Evolutionary conservation across 2,329 filamentous ascomycete genomes (phyloP).

Genomic region (Rasamsonia emersonii): DNA sequence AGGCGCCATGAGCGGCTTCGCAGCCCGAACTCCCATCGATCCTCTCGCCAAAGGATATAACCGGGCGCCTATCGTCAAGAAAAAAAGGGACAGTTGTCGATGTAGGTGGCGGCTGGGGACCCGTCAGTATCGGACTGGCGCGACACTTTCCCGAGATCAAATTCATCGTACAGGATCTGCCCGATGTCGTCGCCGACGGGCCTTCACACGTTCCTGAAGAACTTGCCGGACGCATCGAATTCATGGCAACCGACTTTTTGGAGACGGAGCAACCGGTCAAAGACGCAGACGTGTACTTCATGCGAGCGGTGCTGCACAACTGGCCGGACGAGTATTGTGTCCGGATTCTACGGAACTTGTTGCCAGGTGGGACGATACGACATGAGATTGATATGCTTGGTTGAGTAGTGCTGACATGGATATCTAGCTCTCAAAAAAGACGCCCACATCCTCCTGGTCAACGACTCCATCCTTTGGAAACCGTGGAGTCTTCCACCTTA

Average conservation of each 20-base stretch:
- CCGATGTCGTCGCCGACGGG: slow-evolving; percentile 20
- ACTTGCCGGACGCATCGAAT: slow-evolving; percentile 9
- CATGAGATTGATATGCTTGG: no score
- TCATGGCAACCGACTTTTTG: slow-evolving; percentile 17
- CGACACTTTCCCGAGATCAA: slow-evolving; percentile 41
- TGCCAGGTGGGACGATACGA: no score
- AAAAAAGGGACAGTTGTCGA: no score
- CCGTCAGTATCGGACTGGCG: slow-evolving; percentile 46
- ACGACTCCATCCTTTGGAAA: no score
- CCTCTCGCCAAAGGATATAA: no score
- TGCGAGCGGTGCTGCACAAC: slow-evolving; percentile 16
- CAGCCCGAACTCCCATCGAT: no score
- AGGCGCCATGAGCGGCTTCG: background rate
- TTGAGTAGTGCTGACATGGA: no score
- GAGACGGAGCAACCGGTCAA: slow-evolving; percentile 12
- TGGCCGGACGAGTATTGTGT: slow-evolving; percentile 13
- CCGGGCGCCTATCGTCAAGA: no score
- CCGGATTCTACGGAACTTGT: slow-evolving; percentile 12
- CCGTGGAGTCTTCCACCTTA: no score
- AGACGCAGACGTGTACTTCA: slow-evolving; percentile 14
- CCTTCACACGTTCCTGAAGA: background rate
- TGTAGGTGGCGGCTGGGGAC: slow-evolving; percentile 48
- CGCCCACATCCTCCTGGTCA: no score
- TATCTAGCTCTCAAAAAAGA: no score
- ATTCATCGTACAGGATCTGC: slow-evolving; percentile 46